Evolutionary conservation across 176 grass and related monocot species (phyloP).

Genomic region (Bothriochloa decipiens): DNA sequence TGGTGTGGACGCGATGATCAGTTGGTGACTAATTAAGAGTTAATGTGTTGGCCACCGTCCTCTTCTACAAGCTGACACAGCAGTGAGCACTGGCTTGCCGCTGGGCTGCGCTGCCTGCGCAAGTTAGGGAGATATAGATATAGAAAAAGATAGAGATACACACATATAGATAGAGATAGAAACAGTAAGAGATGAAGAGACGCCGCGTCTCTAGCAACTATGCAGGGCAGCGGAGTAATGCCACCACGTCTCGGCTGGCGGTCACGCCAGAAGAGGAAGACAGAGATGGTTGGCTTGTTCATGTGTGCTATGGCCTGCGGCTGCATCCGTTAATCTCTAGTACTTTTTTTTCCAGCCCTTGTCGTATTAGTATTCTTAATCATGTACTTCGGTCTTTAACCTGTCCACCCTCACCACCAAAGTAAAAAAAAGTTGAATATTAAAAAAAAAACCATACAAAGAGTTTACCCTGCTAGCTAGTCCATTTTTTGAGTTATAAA

Average conservation of each 20-base stretch:
- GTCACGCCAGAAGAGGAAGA: neutral
- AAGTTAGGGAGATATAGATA: neutral
- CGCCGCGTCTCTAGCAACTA: neutral
- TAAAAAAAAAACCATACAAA: neutral
- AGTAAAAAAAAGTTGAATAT: neutral
- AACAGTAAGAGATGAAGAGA: no score
- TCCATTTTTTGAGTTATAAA: neutral
- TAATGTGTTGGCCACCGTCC: no score
- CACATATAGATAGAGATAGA: no score
- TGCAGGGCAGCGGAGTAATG: neutral
- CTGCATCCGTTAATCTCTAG: rapidly evolving
- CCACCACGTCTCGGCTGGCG: neutral
- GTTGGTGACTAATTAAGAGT: no score
- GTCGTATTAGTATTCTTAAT: neutral
- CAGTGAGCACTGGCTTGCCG: no score
- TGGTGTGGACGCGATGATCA: no score
- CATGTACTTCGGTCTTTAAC: neutral
- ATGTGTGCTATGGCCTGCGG: neutral
- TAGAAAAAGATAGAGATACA: no score
- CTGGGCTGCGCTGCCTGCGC: no score
- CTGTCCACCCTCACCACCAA: neutral
- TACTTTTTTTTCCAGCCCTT: neutral
- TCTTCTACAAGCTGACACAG: no score
- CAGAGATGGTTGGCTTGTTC: neutral
- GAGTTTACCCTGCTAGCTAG: neutral